Evolutionary conservation across 192 early-diverging fungal species (phyloP).

Genomic region (Entomortierella lignicola): DNA sequence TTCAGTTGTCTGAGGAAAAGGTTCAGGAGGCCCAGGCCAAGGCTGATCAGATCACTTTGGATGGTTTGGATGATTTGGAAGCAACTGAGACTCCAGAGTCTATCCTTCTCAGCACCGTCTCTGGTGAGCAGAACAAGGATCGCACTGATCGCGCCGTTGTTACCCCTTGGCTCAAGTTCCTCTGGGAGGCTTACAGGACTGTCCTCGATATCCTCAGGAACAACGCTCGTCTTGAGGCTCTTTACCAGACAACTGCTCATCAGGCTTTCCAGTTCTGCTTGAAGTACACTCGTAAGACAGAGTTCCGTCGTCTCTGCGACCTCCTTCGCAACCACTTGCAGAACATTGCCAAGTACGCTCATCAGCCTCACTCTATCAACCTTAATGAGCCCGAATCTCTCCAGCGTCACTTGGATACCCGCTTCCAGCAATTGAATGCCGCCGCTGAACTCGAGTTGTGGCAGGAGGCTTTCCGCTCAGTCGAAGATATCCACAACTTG

Average conservation of each 20-base stretch:
- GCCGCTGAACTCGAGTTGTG: constrained; percentile 98
- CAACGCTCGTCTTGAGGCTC: constrained; percentile 92
- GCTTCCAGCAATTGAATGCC: constrained; percentile 95
- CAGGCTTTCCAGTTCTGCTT: constrained; percentile 98
- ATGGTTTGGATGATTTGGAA: constrained; percentile 93
- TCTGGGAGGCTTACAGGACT: constrained; percentile 99
- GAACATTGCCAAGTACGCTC: constrained; percentile 90
- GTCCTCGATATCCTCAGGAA: constrained; percentile 96
- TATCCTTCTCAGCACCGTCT: constrained; percentile 95
- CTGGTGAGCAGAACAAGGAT: constrained; percentile 93
- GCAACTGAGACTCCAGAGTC: constrained; percentile 97
- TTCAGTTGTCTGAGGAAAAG: constrained; percentile 87
- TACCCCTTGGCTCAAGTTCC: constrained; percentile 98
- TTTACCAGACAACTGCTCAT: constrained; percentile 92
- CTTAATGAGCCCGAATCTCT: constrained; percentile 96
- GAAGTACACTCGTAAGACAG: constrained; percentile 95
- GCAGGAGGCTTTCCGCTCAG: constrained; percentile 98
- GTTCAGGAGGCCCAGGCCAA: constrained; percentile 91
- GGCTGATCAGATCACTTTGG: constrained; percentile 89
- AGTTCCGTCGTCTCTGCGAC: constrained; percentile 98
- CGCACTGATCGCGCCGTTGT: constrained; percentile 97
- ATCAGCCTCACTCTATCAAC: constrained; percentile 95
- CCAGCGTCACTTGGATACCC: constrained; percentile 95
- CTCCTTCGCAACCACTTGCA: constrained; percentile 94
- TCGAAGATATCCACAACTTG: constrained; percentile 98